Percentiles rank a stretch among this genome's conserved stretches.
These are phyloP conservation scores for Pseudogymnoascus sp. DNA, from an alignment of 2,329 filamentous ascomycete species.

Conservation along the genomic window DNA sequence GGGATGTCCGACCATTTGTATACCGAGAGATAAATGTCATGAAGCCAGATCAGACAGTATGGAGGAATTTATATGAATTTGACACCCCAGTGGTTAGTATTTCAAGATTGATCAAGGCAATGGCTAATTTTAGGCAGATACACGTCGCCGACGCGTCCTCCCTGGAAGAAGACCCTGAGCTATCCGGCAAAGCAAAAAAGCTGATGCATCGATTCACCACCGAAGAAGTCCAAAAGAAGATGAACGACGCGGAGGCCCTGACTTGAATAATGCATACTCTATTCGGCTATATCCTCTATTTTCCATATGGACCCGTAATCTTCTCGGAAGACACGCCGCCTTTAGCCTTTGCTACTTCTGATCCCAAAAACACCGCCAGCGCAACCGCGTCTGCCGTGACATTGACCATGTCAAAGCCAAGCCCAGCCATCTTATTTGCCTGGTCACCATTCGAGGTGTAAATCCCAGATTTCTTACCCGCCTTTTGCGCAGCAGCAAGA, in stretches of 20 bases:
- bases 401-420: conserved; percentile 56
- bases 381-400: conserved; percentile 50
- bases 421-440: conserved; percentile 45
- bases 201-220: conserved; percentile 71
- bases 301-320: conserved; percentile 26
- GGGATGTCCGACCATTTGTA: conserved; percentile 58
- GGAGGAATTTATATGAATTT: conserved; percentile 71
- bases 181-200: conserved; percentile 55
- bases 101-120: background rate
- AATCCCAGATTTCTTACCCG: conserved; percentile 61
- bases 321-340: conserved; percentile 29
- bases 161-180: conserved; percentile 44
- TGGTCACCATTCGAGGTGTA: conserved; percentile 51
- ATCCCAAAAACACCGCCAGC: conserved; percentile 39
- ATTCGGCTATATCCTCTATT: conserved; percentile 19
- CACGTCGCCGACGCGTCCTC: conserved; percentile 52
- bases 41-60: conserved; percentile 52
- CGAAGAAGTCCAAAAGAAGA: conserved; percentile 58
- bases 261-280: background rate
- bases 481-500: conserved; percentile 47
- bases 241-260: conserved; percentile 49
- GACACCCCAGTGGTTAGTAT: conserved; percentile 66
- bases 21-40: conserved; percentile 66
- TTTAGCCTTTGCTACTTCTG: conserved; percentile 41
- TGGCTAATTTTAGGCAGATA: conserved; percentile 36